Base-by-base conservation (phyloP, 169 alveolate species). In the Eimeria praecox region DNA sequence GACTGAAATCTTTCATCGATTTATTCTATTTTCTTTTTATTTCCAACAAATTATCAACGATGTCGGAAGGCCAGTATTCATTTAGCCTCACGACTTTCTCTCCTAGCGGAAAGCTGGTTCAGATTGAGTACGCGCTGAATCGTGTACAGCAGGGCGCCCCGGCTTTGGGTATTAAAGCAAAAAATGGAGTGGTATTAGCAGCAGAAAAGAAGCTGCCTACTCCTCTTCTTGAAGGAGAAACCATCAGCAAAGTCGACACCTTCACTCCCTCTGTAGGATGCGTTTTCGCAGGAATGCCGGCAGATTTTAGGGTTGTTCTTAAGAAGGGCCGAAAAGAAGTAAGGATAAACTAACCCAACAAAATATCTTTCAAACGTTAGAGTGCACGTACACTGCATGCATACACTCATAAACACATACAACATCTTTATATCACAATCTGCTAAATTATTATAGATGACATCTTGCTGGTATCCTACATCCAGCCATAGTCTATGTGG, bases 271-370 rank as follows among this genome's bases (percentile, higher is more conserved):
- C 99, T 95, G 98, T 99, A 42, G 99, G 98, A 30, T 97, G 98
- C 90, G 98, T 89, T 98, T 99, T 56, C 95, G 99, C 99, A 33
- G 99, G 99, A 33, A 98, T 99, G 99, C 99, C 99, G 5, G 99
- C 99, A 30, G 99, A 99, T 96, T 99, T 98, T 97, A 97, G 99
- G 38, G 99, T 99, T 18, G 97, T 99, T 95, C 88, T 95, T 33
- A 97, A 96, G 96, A 97, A 96, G 64, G 99, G 98, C 52, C 30
- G 99, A 75, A 98, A 98, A 89, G 98, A 97, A 98, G 98, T 97
- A 54, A 24, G 97, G 27, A 12, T 40, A 52, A 0, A 20, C 44
- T 10, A 3, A 46, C n/a, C n/a, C n/a, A n/a, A n/a, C n/a, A n/a
- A n/a, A n/a, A n/a, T n/a, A n/a, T n/a, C n/a, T n/a, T n/a, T n/a